Evolutionary conservation across 2,329 filamentous ascomycete species (phyloP).

Genomic region (Epichloe sp.): DNA sequence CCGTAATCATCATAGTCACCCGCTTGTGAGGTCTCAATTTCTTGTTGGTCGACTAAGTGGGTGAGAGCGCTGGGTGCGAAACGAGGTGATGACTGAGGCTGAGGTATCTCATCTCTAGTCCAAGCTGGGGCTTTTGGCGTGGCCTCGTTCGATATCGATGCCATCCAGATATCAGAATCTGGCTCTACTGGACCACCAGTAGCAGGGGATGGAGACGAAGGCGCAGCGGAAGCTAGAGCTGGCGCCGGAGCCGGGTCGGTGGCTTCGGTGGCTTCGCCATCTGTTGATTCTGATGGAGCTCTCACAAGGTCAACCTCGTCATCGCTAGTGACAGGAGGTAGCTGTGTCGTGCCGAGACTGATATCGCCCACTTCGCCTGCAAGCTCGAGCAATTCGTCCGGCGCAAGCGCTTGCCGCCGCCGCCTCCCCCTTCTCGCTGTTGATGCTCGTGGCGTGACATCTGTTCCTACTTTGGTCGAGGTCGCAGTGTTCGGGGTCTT

Average conservation of each 20-base stretch:
- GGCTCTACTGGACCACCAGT: constrained; percentile 8
- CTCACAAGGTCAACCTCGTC: constrained; percentile 18
- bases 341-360: constrained; percentile 7
- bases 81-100: constrained; percentile 6
- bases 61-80: constrained; percentile 3
- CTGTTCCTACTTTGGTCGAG: constrained; percentile 12
- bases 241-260: neutral
- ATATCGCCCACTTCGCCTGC: constrained; percentile 11
- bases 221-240: neutral
- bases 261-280: neutral
- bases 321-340: constrained; percentile 11
- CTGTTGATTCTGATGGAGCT: constrained; percentile 10
- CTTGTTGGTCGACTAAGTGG: constrained; percentile 1
- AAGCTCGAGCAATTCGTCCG: constrained; percentile 15
- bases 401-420: constrained; percentile 13
- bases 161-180: constrained; percentile 34
- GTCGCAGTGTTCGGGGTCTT: constrained; percentile 12
- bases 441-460: constrained; percentile 8
- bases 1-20: constrained; percentile 14
- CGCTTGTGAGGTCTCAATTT: constrained; percentile 9
- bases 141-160: constrained; percentile 24
- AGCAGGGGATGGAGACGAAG: constrained; percentile 4
- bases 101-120: neutral
- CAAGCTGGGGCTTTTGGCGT: constrained; percentile 19
- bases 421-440: constrained; percentile 8